Percentiles rank a stretch among this genome's conserved stretches.
Evolutionary conservation across 345 rosid species (phyloP).

Genomic region (Acer yangbiense): DNA sequence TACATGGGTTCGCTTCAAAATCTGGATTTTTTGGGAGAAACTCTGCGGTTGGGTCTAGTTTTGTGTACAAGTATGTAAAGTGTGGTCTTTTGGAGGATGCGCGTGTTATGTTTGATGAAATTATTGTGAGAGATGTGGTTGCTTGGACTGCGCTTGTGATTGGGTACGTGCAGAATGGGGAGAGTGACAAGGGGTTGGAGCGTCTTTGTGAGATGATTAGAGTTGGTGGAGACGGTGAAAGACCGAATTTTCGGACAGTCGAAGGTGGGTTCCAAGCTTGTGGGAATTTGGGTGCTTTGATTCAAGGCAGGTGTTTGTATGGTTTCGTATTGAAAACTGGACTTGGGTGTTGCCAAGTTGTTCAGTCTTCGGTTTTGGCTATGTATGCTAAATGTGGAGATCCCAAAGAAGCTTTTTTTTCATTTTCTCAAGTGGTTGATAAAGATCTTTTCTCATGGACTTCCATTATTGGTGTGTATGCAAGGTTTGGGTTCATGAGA

Average conservation of each 20-base stretch:
- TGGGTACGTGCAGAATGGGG: conserved; percentile 63
- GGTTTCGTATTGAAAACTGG: conserved; percentile 57
- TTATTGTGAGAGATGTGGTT: conserved; percentile 59
- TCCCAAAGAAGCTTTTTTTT: conserved; percentile 42
- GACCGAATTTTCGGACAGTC: conserved; percentile 57
- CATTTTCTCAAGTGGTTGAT: conserved; percentile 49
- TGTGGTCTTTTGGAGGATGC: conserved; percentile 50
- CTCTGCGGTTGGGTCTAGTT: conserved; percentile 62
- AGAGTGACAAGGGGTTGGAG: conserved; percentile 56
- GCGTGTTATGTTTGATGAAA: conserved; percentile 55
- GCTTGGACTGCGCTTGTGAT: conserved; percentile 68
- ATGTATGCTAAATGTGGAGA: conserved; percentile 58
- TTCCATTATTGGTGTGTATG: conserved; percentile 55
- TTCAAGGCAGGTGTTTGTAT: conserved; percentile 58
- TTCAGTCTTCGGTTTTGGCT: conserved; percentile 50
- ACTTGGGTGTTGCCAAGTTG: conserved; percentile 35
- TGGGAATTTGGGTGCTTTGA: conserved; percentile 47
- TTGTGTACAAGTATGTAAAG: conserved; percentile 55
- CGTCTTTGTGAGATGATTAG: conserved; percentile 51
- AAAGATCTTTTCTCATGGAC: conserved; percentile 72
- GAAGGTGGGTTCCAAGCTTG: conserved; percentile 74
- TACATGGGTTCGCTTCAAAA: conserved; percentile 57
- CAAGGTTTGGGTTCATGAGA: conserved; percentile 47
- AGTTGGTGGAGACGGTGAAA: conserved; percentile 38
- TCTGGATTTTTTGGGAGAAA: conserved; percentile 41